Evolutionary conservation across 2,329 filamentous ascomycete genomes (phyloP).

Genomic region (Hymenoscyphus scutula): DNA sequence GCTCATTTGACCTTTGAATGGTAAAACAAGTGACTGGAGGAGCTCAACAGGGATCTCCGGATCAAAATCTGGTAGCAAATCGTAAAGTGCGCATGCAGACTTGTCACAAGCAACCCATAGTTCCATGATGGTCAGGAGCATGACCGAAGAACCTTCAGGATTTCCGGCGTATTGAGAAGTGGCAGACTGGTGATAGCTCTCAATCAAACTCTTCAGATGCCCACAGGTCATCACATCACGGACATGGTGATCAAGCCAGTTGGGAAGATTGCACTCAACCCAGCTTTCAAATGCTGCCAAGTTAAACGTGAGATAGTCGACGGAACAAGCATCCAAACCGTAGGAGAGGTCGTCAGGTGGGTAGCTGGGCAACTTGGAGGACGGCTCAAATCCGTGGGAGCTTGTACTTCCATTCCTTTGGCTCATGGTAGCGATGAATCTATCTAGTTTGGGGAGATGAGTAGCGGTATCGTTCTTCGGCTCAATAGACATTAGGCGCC

Average conservation of each 20-base stretch:
- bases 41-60: slow-evolving; percentile 42
- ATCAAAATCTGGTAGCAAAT: slow-evolving; percentile 46
- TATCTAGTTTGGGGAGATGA: background rate
- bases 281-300: slow-evolving; percentile 48
- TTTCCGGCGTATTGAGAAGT: slow-evolving; percentile 38
- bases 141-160: slow-evolving; percentile 49
- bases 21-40: slow-evolving; percentile 45
- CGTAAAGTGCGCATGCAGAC: slow-evolving; percentile 38
- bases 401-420: background rate
- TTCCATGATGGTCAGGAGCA: slow-evolving; percentile 54
- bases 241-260: slow-evolving; percentile 40
- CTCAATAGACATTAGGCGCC: background rate
- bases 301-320: slow-evolving; percentile 5
- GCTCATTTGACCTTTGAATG: slow-evolving; percentile 38
- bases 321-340: background rate
- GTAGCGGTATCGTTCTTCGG: background rate
- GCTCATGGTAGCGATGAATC: background rate
- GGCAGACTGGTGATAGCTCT: slow-evolving; percentile 37
- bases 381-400: background rate
- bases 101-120: slow-evolving; percentile 58
- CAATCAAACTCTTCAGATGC: slow-evolving; percentile 34
- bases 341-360: background rate
- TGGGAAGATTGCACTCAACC: slow-evolving; percentile 41
- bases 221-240: slow-evolving; percentile 31
- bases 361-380: background rate